Percentiles rank a stretch among this genome's conserved stretches.
Conservation (phyloP, 495 filamentous ascomycete genomes). For the Aspergillus cavernicola region DNA sequence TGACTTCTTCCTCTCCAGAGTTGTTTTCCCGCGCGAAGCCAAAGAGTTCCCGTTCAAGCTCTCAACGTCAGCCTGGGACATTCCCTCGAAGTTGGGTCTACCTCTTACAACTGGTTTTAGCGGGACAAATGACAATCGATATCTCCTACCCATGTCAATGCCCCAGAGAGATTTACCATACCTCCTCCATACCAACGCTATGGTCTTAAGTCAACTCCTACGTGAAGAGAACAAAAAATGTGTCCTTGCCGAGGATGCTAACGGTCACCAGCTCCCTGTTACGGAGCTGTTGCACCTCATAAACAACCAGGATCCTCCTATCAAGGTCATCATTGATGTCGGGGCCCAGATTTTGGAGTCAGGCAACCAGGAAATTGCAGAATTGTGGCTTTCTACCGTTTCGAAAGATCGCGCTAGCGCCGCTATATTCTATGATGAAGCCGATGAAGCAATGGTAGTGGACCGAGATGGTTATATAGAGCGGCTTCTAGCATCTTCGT, state of each 20-base stretch:
- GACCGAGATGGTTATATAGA: slow-evolving; percentile 45
- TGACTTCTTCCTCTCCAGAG: slow-evolving; percentile 59
- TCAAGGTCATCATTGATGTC: slow-evolving; percentile 65
- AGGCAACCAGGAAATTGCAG: slow-evolving; percentile 50
- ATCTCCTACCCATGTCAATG: slow-evolving; percentile 53
- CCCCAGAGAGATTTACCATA: slow-evolving; percentile 51
- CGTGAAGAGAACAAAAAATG: slow-evolving; percentile 49
- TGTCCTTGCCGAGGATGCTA: slow-evolving; percentile 16
- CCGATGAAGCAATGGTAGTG: slow-evolving; percentile 49
- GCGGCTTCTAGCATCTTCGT: slow-evolving; percentile 54
- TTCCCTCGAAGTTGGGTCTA: slow-evolving; percentile 43
- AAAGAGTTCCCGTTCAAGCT: slow-evolving; percentile 63
- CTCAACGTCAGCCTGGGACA: slow-evolving; percentile 67
- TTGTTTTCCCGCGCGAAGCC: slow-evolving; percentile 65
- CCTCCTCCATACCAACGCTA: slow-evolving; percentile 60
- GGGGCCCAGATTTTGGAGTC: slow-evolving; percentile 69
- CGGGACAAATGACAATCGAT: slow-evolving; percentile 65
- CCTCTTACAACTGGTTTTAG: slow-evolving; percentile 61
- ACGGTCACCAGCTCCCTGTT: slow-evolving; percentile 20
- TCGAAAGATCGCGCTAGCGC: slow-evolving; percentile 32
- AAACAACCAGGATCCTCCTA: slow-evolving; percentile 28
- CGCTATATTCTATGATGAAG: slow-evolving; percentile 51
- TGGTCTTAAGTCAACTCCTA: slow-evolving; percentile 56
- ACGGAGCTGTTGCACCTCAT: slow-evolving; percentile 45
- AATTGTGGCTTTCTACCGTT: slow-evolving; percentile 36